phyloP scores from a whole-genome alignment of 2,329 filamentous ascomycete genomes.

The Beauveria australis region DNA sequence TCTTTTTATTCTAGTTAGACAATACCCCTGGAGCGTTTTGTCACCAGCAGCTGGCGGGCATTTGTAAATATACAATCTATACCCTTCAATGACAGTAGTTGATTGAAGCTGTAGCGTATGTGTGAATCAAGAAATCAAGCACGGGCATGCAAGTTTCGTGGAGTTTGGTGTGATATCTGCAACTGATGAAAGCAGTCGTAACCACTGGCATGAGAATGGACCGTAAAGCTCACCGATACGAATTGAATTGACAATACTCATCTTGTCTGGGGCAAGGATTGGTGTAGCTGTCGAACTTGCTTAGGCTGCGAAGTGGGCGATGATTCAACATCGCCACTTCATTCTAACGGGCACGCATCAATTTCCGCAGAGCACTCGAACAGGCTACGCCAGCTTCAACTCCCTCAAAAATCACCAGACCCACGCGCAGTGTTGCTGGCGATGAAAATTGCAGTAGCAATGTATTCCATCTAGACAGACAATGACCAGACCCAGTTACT shows the following conservation, averaged over 20 bases:
- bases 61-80: constrained; percentile 7
- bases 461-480: not conserved
- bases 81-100: not conserved
- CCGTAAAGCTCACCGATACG: too few species aligned
- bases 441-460: not conserved
- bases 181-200: too few species aligned
- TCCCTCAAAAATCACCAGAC: not conserved
- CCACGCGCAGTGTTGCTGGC: not conserved
- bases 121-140: not conserved
- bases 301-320: not conserved
- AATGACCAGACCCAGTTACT: not conserved
- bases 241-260: not conserved
- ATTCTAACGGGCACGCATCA: too few species aligned
- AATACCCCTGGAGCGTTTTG: constrained; percentile 8
- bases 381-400: too few species aligned
- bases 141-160: too few species aligned
- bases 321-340: not conserved
- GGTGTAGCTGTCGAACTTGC: not conserved
- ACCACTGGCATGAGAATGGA: too few species aligned
- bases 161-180: too few species aligned
- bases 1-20: not conserved
- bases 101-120: not conserved
- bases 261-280: not conserved
- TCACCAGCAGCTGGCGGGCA: constrained; percentile 5
- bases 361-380: too few species aligned